Base-by-base conservation (phyloP, 176 grass and related monocot species). In the Rhynchospora pubera region DNA sequence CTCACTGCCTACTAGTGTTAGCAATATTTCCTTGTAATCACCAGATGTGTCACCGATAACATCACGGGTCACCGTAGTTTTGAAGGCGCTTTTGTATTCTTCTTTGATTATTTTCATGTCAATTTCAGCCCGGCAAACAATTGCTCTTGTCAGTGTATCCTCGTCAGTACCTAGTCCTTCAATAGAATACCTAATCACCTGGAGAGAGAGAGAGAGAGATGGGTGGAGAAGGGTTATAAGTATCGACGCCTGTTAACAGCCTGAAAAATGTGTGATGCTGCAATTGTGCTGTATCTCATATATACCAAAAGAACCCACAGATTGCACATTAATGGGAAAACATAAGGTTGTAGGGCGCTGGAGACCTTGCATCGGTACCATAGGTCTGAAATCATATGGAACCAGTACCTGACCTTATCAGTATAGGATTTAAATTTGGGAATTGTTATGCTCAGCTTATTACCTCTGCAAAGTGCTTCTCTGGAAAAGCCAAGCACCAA, bases 401-500 rank as follows among this genome's bases (percentile, higher is more conserved):
- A 74, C 21, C 69, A 74, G 69, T 50, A 74, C 1, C 11, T 51
- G 45, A 26, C 69, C 45, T 74, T 9, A 74, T 21, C 44, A 55
- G 26, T 67, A 69, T 76, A 76, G 12, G 45, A 53, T 75, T 69
- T 6, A 76, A 76, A 76, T 55, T 55, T 30, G 48, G 32, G 23
- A 55, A 46, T 46, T 2, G 16, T 57, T 65, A 19, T 44, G 44
- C 55, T 50, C 63, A 18, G 16, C 22, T 81, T 57, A 53, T 47
- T 85, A 96, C 93, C 92, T 97, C 85, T 30, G 88, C 92, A 45
- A 91, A 97, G 86, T 97, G 90, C 9, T 92, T 97, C 9, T 94
- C 92, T 51, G 94, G 92, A 13, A 80, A 92, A 10, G 76, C 62
- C 6, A 97, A 30, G 88, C 94, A 94, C 90, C 87, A 85, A 56